These are phyloP conservation scores for Linanthus parryae DNA, from an alignment of 148 eudicot species.

Conservation along the genomic window DNA sequence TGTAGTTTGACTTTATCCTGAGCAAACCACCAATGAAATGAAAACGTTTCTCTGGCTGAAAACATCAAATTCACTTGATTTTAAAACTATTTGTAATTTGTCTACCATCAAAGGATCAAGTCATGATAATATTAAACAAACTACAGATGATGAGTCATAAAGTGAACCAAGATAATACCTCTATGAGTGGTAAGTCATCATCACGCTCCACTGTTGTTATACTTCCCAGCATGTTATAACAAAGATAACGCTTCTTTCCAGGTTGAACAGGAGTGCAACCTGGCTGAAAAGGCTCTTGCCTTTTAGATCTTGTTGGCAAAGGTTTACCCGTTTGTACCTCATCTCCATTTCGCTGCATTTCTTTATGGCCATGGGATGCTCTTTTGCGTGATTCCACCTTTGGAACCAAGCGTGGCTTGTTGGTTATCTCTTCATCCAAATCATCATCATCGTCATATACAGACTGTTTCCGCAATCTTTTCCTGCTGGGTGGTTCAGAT, in stretches of 20 bases:
- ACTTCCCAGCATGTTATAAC: slow-evolving; percentile 92
- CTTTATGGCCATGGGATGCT: slow-evolving; percentile 40
- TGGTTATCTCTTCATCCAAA: slow-evolving; percentile 40
- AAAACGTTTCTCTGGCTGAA: neutral
- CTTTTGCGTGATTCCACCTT: slow-evolving; percentile 47
- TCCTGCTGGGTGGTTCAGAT: slow-evolving; percentile 55
- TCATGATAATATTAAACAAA: neutral
- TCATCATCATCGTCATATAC: slow-evolving; percentile 34
- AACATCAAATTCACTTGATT: neutral
- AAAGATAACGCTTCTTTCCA: slow-evolving; percentile 74
- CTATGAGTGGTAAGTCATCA: slow-evolving; percentile 85
- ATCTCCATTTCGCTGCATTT: slow-evolving; percentile 26
- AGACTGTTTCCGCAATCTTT: slow-evolving; percentile 68
- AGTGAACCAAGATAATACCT: slow-evolving; percentile 39
- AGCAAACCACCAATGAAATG: neutral
- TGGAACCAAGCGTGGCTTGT: slow-evolving; percentile 30
- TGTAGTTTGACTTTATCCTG: neutral
- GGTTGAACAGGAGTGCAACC: slow-evolving; percentile 83
- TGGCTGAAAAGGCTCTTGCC: slow-evolving; percentile 96
- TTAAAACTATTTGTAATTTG: no score
- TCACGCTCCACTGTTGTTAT: slow-evolving; percentile 85
- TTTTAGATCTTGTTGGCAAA: slow-evolving; percentile 25
- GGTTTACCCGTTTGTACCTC: slow-evolving; percentile 19
- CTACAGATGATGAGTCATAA: neutral
- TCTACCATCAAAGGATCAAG: no score